These are phyloP conservation scores for Ustilago sp. DNA, from an alignment of 1,284 basidiomycete species.

Conservation along the genomic window DNA sequence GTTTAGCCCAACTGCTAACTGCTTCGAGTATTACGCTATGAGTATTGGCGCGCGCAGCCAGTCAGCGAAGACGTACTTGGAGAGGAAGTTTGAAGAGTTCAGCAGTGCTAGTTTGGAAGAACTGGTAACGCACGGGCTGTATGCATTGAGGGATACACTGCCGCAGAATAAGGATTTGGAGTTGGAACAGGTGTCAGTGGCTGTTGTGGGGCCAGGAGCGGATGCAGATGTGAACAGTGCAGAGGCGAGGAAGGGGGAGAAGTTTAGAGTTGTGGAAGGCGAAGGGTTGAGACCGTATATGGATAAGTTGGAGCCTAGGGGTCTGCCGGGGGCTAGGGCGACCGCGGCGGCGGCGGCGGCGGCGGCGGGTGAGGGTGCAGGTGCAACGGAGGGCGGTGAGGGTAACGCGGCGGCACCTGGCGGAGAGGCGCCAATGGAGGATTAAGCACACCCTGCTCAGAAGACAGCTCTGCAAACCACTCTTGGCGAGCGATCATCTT, in stretches of 20 bases:
- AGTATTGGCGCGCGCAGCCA: constrained; percentile 97
- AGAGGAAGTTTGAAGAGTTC: constrained; percentile 91
- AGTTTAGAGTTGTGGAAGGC: constrained; percentile 65
- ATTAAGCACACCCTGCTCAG: constrained; percentile 10
- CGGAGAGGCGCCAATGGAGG: constrained; percentile 54
- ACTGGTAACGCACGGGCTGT: constrained; percentile 63
- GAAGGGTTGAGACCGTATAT: constrained; percentile 63
- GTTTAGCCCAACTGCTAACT: constrained; percentile 96
- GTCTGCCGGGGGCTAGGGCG: constrained; percentile 30
- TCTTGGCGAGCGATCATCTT: background rate
- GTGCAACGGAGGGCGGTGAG: background rate
- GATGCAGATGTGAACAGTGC: constrained; percentile 60
- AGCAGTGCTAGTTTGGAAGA: constrained; percentile 52
- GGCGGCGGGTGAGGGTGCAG: background rate
- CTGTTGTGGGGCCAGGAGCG: constrained; percentile 66
- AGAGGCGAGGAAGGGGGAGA: constrained; percentile 55
- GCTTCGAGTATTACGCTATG: constrained; percentile 98
- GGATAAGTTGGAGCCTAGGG: constrained; percentile 52
- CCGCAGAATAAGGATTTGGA: constrained; percentile 69
- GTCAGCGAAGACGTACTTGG: constrained; percentile 97
- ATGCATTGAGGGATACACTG: constrained; percentile 66
- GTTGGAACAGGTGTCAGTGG: constrained; percentile 61
- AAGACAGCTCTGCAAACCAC: background rate
- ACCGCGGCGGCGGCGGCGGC: constrained; percentile 12
- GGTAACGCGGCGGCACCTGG: background rate